Conservation (phyloP, 164 flowering plant species). For the Tinospora cordifolia region DNA sequence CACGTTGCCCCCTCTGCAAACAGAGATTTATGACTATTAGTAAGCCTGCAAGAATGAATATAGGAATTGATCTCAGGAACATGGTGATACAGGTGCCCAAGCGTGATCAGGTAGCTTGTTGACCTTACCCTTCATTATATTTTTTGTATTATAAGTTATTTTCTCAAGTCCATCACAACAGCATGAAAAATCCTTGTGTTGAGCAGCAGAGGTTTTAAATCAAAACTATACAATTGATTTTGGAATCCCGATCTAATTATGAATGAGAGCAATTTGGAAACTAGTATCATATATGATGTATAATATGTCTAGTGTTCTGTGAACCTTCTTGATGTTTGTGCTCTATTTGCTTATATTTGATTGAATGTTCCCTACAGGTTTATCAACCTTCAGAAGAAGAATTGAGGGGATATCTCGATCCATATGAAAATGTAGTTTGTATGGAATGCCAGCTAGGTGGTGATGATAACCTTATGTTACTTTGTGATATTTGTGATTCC, state of each 20-base stretch:
- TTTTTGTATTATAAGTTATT: background rate
- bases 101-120: constrained; percentile 75
- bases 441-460: constrained; percentile 88
- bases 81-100: constrained; percentile 58
- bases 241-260: background rate
- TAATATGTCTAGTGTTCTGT: too few relatives aligned
- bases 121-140: background rate
- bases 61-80: constrained; percentile 52
- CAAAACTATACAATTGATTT: background rate
- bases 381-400: constrained; percentile 98
- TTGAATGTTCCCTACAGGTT: constrained; percentile 42
- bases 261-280: background rate
- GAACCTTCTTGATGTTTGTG: background rate
- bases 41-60: constrained; percentile 45
- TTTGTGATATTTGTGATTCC: constrained; percentile 96
- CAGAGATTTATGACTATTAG: constrained; percentile 73
- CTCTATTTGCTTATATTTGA: background rate
- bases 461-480: constrained; percentile 87
- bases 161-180: background rate
- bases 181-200: background rate
- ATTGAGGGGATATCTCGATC: constrained; percentile 73
- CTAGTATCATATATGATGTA: background rate
- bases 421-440: constrained; percentile 82
- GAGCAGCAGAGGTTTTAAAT: background rate
- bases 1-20: constrained; percentile 96